Evolutionary conservation across 371 early-diverging fungal genomes (phyloP), one percentile per base, ranked within the genome.

Genomic region (Funneliformis caledonium): DNA sequence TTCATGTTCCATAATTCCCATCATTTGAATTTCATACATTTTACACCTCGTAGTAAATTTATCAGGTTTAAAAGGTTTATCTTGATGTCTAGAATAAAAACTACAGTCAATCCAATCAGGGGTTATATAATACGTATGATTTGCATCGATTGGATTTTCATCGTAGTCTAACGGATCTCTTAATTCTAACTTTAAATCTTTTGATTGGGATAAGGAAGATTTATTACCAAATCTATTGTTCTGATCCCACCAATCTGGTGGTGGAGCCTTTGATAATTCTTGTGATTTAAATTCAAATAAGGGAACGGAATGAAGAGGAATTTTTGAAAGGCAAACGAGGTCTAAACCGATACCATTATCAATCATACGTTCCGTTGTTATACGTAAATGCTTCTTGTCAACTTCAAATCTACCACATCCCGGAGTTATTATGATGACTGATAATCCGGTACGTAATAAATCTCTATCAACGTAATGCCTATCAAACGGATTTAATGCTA

Each of bases 41-140:
- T 92, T 93, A 84, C 94, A 94, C 56, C 95, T 88, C 31, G 92
- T 87, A 76, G 88, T 87, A 80, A 91, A 92, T 74, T 89, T 89
- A 64, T 89, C 90, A 19, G 86, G 86, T 62, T 88, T 89, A 11
- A 86, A 81, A 80, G 84, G 85, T 45, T 85, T 84, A 19, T 86
- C 86, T 8, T 89, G 89, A 61, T 92, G 85, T 77, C 88, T 85
- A 81, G 89, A 90, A 86, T 93, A 97, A 82, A 96, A 98, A 76
- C 95, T 96, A 75, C 93, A 92, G 77, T 96, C 97, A 19, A 97
- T 88, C 98, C 98, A 98, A 82, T 95, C 92, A 0, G 98, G 97
- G 45, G 96, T 92, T 73, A 91, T 90, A 83, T 91, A 96, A 80
- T 93, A 93, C 2, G 80, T 84, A 48, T 88, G 84, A 0, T 86